These are phyloP conservation scores for Schwanniomyces polymorphus DNA, from an alignment of 805 yeast genomes.

Conservation along the genomic window DNA sequence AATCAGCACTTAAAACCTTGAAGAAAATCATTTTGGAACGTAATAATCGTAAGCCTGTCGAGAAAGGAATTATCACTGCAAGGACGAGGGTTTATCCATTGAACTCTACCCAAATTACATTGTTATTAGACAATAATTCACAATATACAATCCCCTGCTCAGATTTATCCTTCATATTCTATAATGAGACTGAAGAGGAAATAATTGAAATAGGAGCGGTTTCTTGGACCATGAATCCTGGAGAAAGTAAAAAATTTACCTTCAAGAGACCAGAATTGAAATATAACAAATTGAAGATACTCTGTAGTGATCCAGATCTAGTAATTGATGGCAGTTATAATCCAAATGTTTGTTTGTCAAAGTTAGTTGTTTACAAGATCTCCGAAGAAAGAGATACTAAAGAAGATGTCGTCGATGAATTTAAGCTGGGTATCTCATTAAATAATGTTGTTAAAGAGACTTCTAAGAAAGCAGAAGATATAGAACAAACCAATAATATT, in stretches of 20 bases:
- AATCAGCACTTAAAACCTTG: background rate
- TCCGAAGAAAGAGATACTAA: background rate
- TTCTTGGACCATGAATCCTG: constrained; percentile 16
- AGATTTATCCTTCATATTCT: constrained; percentile 27
- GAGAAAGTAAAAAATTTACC: constrained; percentile 26
- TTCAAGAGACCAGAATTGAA: constrained; percentile 16
- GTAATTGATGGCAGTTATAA: constrained; percentile 12
- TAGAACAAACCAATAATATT: background rate
- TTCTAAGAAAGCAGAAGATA: background rate
- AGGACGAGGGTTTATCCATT: constrained; percentile 13
- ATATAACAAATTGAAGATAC: constrained; percentile 16
- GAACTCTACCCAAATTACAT: constrained; percentile 18
- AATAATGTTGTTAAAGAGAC: background rate
- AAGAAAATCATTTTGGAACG: background rate
- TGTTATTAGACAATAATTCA: constrained; percentile 24
- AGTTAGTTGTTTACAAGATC: background rate
- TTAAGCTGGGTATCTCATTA: no score
- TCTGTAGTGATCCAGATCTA: constrained; percentile 12
- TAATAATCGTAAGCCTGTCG: background rate
- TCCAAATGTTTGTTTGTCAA: background rate
- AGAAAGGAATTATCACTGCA: constrained; percentile 6
- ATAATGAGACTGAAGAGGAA: constrained; percentile 12
- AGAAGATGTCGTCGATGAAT: no score
- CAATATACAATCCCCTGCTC: constrained; percentile 23
- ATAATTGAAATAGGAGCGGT: constrained; percentile 14